Conservation (phyloP, 2,329 filamentous ascomycete species). For the Cladobotryum protrusum region DNA sequence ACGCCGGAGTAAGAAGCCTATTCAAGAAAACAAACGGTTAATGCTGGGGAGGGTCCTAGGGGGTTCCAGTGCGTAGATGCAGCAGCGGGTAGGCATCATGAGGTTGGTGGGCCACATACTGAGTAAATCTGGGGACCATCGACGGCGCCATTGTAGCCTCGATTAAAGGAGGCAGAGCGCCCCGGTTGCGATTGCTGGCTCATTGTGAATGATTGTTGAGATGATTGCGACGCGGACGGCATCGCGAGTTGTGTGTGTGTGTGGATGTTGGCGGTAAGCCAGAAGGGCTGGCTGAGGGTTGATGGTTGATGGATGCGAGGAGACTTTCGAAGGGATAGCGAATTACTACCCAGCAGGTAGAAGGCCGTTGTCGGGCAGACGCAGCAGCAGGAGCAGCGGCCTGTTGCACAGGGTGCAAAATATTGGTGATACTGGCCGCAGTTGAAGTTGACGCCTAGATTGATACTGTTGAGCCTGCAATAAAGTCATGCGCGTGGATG, state of each 20-base stretch:
- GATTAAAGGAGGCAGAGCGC: conserved; percentile 31
- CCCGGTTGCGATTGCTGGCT: conserved; percentile 46
- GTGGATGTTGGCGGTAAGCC: neutral
- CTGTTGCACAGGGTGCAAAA: conserved; percentile 7
- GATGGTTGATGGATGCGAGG: neutral
- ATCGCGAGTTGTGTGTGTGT: conserved; percentile 18
- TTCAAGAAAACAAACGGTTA: neutral
- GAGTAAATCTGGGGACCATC: conserved; percentile 57
- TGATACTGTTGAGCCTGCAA: too few relatives aligned
- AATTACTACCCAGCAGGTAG: too few relatives aligned
- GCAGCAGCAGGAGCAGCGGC: too few relatives aligned
- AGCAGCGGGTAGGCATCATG: neutral
- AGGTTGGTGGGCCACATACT: conserved; percentile 32
- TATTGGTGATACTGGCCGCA: neutral
- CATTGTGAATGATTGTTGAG: conserved; percentile 52
- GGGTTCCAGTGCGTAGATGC: conserved; percentile 13
- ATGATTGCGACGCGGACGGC: conserved; percentile 44
- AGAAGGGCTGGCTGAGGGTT: neutral
- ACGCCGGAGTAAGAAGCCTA: conserved; percentile 90
- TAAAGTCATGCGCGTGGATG: too few relatives aligned
- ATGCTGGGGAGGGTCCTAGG: neutral
- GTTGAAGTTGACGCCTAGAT: too few relatives aligned
- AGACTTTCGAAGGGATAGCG: neutral
- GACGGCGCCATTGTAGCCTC: conserved; percentile 26
- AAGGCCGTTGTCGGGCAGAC: conserved; percentile 2